Evolutionary conservation across 345 rosid genomes (phyloP).

Genomic region (Arabis hirsuta): DNA sequence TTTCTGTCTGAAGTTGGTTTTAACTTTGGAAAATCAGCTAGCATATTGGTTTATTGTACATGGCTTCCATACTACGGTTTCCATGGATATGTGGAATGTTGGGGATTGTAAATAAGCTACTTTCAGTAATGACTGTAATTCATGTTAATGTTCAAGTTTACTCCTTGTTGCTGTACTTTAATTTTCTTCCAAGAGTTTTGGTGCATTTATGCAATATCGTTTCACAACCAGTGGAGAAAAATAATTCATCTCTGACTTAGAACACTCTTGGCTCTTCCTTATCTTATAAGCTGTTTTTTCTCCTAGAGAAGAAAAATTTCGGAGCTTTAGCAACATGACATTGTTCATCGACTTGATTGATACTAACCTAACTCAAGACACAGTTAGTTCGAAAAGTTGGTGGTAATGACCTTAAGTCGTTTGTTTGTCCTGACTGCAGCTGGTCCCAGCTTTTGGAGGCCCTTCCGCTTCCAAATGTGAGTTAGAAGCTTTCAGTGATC

Average conservation of each 20-base stretch:
- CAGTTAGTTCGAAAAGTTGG: slow-evolving; percentile 3
- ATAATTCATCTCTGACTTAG: neutral
- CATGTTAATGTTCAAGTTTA: slow-evolving; percentile 37
- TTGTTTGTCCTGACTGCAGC: slow-evolving; percentile 57
- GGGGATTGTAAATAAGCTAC: slow-evolving; percentile 1
- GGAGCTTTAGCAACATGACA: slow-evolving; percentile 4
- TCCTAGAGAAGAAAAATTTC: neutral
- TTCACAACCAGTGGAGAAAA: neutral
- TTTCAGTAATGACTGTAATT: neutral
- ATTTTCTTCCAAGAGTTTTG: slow-evolving; percentile 7
- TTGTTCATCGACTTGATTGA: slow-evolving; percentile 6
- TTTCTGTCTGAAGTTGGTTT: slow-evolving; percentile 3
- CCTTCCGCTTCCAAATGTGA: slow-evolving; percentile 93
- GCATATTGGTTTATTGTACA: neutral
- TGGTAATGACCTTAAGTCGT: neutral
- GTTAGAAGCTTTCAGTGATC: slow-evolving; percentile 35
- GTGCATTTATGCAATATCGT: neutral
- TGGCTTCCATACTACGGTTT: neutral
- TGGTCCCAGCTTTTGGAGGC: slow-evolving; percentile 98
- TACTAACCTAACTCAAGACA: neutral
- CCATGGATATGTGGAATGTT: slow-evolving; percentile 10
- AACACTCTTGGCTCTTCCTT: neutral
- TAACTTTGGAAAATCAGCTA: neutral
- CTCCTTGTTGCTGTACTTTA: slow-evolving; percentile 29
- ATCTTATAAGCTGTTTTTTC: neutral